Evolutionary conservation across 2,329 filamentous ascomycete genomes (phyloP), one percentile per base, ranked within the genome.

Genomic region (Penicillium expansum): DNA sequence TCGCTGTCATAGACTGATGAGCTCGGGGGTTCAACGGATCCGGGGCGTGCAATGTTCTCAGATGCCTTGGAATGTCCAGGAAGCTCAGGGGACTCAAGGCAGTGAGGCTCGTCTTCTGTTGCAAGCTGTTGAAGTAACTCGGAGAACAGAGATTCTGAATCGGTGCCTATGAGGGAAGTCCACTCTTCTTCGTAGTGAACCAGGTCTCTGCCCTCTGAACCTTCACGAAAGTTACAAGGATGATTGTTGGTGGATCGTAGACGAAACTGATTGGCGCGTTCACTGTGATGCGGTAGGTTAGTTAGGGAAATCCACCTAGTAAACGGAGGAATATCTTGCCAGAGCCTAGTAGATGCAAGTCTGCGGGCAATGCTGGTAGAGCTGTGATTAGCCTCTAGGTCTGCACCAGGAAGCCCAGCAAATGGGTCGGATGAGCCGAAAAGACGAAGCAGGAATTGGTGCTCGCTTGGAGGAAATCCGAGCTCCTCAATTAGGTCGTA

Each of bases 1-100:
- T 52, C 48, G 24, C 53, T 52, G 8, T 38, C 39, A 37, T 56
- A 56, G 14, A 45, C 16, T 20, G 53, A 56, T 9, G 48, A 30
- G 13, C 32, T 18, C 14, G 48, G 10, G 10, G 22, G 32, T 24
- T 24, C 39, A 27, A 29, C 16, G 1, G 29, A 29, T 29, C 13
- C 22, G 7, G 52, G 44, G 27, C 9, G 11, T 30, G 18, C 10
- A 37, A 33, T 7, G 18, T 48, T 48, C 4, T 39, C 33, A 2
- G 27, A 39, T 39, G n/a, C 7, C n/a, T 32, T 27, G 7, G 16
- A 9, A n/a, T 39, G 10, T 11, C 18, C 30, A 8, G 33, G 18
- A 18, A 14, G 16, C 20, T 14, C 4, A 16, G 29, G 10, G 49
- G 38, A 35, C 9, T n/a, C 38, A 8, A 22, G 18, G 9, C 18